Conservation (phyloP, 331 rosid genomes). For the Acacia pycnantha region DNA sequence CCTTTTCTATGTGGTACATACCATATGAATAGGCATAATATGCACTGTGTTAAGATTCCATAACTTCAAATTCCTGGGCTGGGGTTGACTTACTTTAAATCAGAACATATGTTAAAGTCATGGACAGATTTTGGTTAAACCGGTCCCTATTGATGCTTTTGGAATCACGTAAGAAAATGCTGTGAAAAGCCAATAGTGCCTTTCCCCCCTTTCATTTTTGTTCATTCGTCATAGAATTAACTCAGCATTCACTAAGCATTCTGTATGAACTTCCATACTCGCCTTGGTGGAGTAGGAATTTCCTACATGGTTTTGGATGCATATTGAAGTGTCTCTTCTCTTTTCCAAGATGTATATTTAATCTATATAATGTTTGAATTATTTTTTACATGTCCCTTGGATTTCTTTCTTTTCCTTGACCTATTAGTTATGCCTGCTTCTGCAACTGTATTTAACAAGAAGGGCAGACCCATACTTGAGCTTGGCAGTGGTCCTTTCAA, state of each 20-base stretch:
- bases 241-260: not conserved
- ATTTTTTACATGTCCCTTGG: slow-evolving; percentile 16
- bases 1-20: slow-evolving; percentile 48
- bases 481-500: slow-evolving; percentile 94
- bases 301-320: slow-evolving; percentile 19
- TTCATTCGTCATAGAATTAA: not conserved
- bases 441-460: slow-evolving; percentile 91
- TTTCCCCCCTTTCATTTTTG: not conserved
- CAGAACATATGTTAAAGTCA: slow-evolving; percentile 7
- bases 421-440: slow-evolving; percentile 85
- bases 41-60: not conserved
- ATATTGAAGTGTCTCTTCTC: slow-evolving; percentile 10
- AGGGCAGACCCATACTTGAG: slow-evolving; percentile 93
- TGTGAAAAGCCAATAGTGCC: not conserved
- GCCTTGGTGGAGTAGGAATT: slow-evolving; percentile 9
- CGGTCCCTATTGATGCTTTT: slow-evolving; percentile 4
- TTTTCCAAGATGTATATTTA: slow-evolving; percentile 8
- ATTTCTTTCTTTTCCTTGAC: slow-evolving; percentile 51
- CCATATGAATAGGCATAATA: not conserved
- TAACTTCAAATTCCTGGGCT: not conserved
- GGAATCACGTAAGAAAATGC: slow-evolving; percentile 18
- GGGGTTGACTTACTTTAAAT: slow-evolving; percentile 14
- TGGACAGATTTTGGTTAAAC: slow-evolving; percentile 2
- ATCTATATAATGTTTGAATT: slow-evolving; percentile 8
- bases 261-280: slow-evolving; percentile 18